phyloP scores from a whole-genome alignment of 345 rosid genomes.

The Adansonia digitata region DNA sequence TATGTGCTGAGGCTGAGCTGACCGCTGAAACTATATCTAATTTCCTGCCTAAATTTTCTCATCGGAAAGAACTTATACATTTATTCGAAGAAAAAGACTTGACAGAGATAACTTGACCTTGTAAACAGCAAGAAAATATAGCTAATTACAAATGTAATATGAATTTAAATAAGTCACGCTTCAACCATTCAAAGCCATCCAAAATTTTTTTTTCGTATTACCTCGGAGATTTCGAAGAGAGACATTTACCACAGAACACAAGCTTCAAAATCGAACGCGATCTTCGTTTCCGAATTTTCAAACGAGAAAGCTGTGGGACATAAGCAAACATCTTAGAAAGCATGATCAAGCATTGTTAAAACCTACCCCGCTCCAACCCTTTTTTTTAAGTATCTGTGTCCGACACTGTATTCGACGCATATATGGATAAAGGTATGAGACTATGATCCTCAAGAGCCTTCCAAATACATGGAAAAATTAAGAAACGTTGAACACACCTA shows the following conservation, averaged over 20 bases:
- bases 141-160: constrained; percentile 34
- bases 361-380: no score
- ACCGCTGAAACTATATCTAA: neutral
- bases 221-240: constrained; percentile 58
- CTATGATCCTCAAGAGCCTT: no score
- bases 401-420: no score
- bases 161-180: neutral
- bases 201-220: constrained; percentile 20
- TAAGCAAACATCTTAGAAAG: neutral
- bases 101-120: constrained; percentile 9
- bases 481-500: no score
- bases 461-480: no score
- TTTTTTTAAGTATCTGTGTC: no score
- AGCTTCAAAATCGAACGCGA: constrained; percentile 68
- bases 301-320: constrained; percentile 51
- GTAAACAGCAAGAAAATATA: constrained; percentile 31
- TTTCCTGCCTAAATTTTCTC: neutral
- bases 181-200: constrained; percentile 15
- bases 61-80: neutral
- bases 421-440: no score
- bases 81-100: constrained; percentile 1
- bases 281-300: constrained; percentile 54
- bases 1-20: no score
- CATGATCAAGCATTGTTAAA: neutral
- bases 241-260: constrained; percentile 63